Base-by-base conservation (phyloP, 1,139 yeast genomes). In the Debaryomycetaceae sp. region DNA sequence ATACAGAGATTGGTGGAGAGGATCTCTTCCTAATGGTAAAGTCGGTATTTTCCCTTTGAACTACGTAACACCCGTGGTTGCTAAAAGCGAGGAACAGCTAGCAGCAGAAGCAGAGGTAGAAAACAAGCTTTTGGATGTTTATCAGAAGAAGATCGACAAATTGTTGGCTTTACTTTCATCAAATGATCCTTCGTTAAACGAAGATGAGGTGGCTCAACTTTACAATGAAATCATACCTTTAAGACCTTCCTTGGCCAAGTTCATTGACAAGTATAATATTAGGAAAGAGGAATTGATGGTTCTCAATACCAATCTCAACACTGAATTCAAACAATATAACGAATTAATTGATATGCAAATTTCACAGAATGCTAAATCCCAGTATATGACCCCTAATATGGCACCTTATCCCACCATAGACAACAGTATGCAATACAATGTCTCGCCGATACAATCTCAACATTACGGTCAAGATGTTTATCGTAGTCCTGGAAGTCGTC, bases 1-100 rank as follows among this genome's bases (percentile, higher is more conserved):
- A 5, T 89, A 89, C 61, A 75, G 88, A 46, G 98, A 92, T 58
- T 92, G 98, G 98, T 87, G 97, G 86, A 75, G 88, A 50, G 98
- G 98, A 5, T 79, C 92, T 5, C 65, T 91, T 38, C 63, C 75
- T 4, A 74, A 78, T 42, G 97, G 97, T 0, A 75, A 74, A 41
- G 72, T 81, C 35, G 98, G 98, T 22, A 84, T 92, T n/a, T 89
- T 92, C 63, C 98, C 98, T 0, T 73, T 87, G 42, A 92, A 92
- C 60, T 92, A 92, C 56, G 98, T 92, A 1, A 79, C 89, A 3
- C 91, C 91, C 3, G 68, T 89, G 8, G 78, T 81, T 1, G 85
- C 81, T 38, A 83, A 85, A 33, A 72, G 87, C 0, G 73, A 78
- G 1, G 75, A 75, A 37, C 71, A 70, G 39, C 44, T 69, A 7